Evolutionary conservation across 1,284 basidiomycete genomes (phyloP), one percentile per base, ranked within the genome.

Genomic region (Cutaneotrichosporon cavernicola): DNA sequence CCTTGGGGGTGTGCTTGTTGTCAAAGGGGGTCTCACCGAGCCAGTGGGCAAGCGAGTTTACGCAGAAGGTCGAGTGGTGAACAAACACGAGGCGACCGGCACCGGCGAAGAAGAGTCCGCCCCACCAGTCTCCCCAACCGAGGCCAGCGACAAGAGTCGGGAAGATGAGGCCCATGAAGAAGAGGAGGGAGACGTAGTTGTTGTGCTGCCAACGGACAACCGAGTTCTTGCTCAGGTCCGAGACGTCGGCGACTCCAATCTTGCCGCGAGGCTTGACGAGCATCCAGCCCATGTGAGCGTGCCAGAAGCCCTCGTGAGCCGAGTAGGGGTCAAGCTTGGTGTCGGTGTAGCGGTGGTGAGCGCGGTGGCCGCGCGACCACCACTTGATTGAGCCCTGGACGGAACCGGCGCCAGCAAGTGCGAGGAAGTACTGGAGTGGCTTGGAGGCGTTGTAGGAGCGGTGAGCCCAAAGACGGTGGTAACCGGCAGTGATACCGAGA

Each of bases 1-100:
- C 91, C 62, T 88, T 84, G 38, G 92, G 92, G n/a, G 91, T 90
- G 82, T 94, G 91, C 84, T 95, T 95, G 86, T 95, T 92, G 81
- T 96, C 93, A 75, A 94, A 95, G 30, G 92, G 91, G 31, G 89
- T 83, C 69, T 94, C 91, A 62, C 93, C 93, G 69, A 96, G 87
- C 90, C 91, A 96, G 81, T 96, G 92, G 16, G 92, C 92, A 52
- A 96, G 88, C 11, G 92, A 95, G 83, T 95, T 96, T 77, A 97
- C 91, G 77, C 92, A 95, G 84, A 95, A 96, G 0, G 92, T 96
- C 4, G 91, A 94, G 80, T 96, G 93, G 79, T 96, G 92, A 58
- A 96, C 92, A 73, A 95, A 92, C 72, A 85, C 83, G 53, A 95
- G 83, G 69, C 92, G 85, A 56, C 90, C 84, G 34, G 92, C 85